Evolutionary conservation across 2,329 filamentous ascomycete genomes (phyloP).

Genomic region (Aspergillus sp.): DNA sequence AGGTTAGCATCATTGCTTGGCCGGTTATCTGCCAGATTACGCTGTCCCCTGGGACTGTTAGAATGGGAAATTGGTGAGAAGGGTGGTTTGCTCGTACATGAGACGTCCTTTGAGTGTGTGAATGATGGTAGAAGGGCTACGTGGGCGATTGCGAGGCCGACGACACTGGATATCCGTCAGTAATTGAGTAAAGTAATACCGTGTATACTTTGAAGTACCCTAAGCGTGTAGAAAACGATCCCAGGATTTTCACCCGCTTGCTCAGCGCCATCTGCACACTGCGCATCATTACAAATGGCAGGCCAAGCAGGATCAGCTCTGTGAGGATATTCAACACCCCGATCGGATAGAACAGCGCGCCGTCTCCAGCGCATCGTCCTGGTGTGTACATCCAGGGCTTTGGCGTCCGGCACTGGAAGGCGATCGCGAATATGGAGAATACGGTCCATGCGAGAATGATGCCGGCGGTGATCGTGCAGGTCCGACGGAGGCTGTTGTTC

Average conservation of each 20-base stretch:
- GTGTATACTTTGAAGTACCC: slow-evolving; percentile 2
- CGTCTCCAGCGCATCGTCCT: slow-evolving; percentile 19
- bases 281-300: slow-evolving; percentile 25
- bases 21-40: slow-evolving; percentile 15
- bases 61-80: background rate
- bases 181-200: background rate
- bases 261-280: slow-evolving; percentile 21
- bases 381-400: slow-evolving; percentile 21
- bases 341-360: slow-evolving; percentile 20
- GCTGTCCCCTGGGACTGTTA: slow-evolving; percentile 16
- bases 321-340: slow-evolving; percentile 18
- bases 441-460: slow-evolving; percentile 16
- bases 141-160: slow-evolving; percentile 16
- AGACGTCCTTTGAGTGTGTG: slow-evolving; percentile 16
- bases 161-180: slow-evolving; percentile 9
- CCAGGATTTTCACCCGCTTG: slow-evolving; percentile 23
- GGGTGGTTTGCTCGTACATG: slow-evolving; percentile 14
- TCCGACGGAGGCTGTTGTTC: slow-evolving; percentile 10
- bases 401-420: slow-evolving; percentile 25
- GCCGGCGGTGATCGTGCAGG: slow-evolving; percentile 15
- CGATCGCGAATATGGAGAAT: slow-evolving; percentile 21
- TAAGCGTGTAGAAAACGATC: slow-evolving; percentile 19
- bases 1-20: slow-evolving; percentile 26
- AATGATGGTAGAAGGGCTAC: slow-evolving; percentile 19
- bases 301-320: slow-evolving; percentile 17